These are phyloP conservation scores for Ceratobasidium sp. DNA, from an alignment of 1,284 basidiomycete species.

Conservation along the genomic window DNA sequence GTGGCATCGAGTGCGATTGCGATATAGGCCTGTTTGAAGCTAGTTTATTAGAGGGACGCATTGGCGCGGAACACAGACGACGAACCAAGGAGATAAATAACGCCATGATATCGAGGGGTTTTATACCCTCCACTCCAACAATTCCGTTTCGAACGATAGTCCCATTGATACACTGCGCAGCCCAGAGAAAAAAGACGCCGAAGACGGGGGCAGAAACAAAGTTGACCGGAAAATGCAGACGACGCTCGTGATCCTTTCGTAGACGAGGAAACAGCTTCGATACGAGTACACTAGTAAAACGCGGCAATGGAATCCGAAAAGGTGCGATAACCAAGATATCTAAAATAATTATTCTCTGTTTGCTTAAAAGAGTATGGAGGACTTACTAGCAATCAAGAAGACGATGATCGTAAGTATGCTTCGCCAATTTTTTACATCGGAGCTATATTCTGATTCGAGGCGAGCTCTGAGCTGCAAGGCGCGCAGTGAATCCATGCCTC, in stretches of 20 bases:
- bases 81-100: slow-evolving; percentile 85
- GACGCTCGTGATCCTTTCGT: not conserved
- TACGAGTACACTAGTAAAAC: slow-evolving; percentile 40
- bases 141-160: slow-evolving; percentile 74
- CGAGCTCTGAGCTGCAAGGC: not conserved
- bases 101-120: slow-evolving; percentile 93
- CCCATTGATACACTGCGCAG: slow-evolving; percentile 75
- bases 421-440: slow-evolving; percentile 50
- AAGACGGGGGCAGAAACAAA: slow-evolving; percentile 80
- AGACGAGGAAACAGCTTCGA: too few species aligned
- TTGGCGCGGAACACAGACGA: slow-evolving; percentile 20
- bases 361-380: not conserved
- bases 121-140: slow-evolving; percentile 77
- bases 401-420: slow-evolving; percentile 74
- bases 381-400: slow-evolving; percentile 77
- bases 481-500: too few species aligned
- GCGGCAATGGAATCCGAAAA: slow-evolving; percentile 61
- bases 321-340: slow-evolving; percentile 75
- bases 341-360: slow-evolving; percentile 47
- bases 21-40: slow-evolving; percentile 77
- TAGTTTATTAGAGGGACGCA: not conserved
- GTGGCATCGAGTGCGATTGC: slow-evolving; percentile 92
- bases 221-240: slow-evolving; percentile 59
- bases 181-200: slow-evolving; percentile 82
- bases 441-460: slow-evolving; percentile 40